phyloP scores from a whole-genome alignment of 2,329 filamentous ascomycete genomes.

The Fusarium brevicatenulatum region DNA sequence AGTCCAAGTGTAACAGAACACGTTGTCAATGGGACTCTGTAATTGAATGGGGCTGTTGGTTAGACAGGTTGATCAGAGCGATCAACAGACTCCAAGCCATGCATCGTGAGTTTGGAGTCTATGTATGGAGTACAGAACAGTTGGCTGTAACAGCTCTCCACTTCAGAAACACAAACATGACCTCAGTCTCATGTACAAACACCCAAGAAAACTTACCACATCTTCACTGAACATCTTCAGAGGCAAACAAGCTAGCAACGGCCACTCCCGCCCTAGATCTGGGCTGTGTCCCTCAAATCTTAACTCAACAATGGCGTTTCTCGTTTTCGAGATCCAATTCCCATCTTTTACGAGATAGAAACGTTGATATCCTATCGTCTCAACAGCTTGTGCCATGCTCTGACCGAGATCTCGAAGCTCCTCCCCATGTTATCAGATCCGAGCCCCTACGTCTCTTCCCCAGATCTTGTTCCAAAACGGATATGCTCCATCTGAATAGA shows the following conservation, averaged over 20 bases:
- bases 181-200: not conserved
- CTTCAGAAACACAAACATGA: not conserved
- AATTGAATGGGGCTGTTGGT: not conserved
- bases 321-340: conserved; percentile 1
- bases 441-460: not conserved
- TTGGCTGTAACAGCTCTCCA: not conserved
- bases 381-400: not conserved
- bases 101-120: not conserved
- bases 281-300: not conserved
- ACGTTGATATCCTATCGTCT: not conserved
- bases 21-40: not conserved
- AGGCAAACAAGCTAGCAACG: conserved; percentile 15
- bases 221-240: not conserved
- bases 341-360: conserved; percentile 11
- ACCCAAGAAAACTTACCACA: not conserved
- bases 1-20: not conserved
- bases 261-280: conserved; percentile 26
- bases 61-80: not conserved
- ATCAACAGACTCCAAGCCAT: not conserved
- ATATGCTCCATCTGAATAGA: not conserved
- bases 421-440: not conserved
- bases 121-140: not conserved
- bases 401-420: not conserved
- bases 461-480: not conserved
- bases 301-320: not conserved